phyloP scores from a whole-genome alignment of 345 rosid species.

The Aurinia saxatilis region DNA sequence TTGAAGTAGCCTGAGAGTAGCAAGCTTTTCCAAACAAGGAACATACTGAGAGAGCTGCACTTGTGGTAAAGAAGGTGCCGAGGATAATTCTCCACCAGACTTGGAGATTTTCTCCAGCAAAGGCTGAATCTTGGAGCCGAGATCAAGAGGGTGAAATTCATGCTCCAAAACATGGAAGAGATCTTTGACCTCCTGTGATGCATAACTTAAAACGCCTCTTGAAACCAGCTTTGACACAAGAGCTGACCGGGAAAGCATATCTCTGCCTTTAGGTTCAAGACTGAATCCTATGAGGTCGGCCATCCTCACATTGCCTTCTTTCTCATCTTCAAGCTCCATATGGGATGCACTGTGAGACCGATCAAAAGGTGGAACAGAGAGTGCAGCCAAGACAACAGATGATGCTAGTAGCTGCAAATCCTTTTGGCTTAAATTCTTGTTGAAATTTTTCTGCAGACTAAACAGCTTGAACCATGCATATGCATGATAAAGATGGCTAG shows the following conservation, averaged over 20 bases:
- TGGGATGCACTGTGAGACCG: slow-evolving; percentile 63
- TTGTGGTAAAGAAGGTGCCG: slow-evolving; percentile 88
- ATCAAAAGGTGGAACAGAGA: slow-evolving; percentile 76
- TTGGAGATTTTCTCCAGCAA: slow-evolving; percentile 67
- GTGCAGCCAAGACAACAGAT: slow-evolving; percentile 87
- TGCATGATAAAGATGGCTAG: slow-evolving; percentile 90
- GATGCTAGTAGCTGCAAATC: slow-evolving; percentile 93
- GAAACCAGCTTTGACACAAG: slow-evolving; percentile 85
- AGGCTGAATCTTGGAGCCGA: slow-evolving; percentile 73
- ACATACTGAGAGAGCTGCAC: slow-evolving; percentile 77
- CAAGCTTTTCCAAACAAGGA: slow-evolving; percentile 80
- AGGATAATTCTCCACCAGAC: slow-evolving; percentile 82
- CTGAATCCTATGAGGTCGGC: slow-evolving; percentile 91
- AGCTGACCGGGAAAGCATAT: slow-evolving; percentile 80
- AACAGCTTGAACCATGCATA: slow-evolving; percentile 98
- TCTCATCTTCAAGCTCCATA: slow-evolving; percentile 81
- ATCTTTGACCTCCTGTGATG: slow-evolving; percentile 94
- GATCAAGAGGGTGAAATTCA: slow-evolving; percentile 81
- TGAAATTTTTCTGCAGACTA: slow-evolving; percentile 86
- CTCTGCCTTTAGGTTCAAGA: slow-evolving; percentile 81
- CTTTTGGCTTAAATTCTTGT: slow-evolving; percentile 89
- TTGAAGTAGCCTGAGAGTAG: slow-evolving; percentile 80
- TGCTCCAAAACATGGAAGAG: slow-evolving; percentile 85
- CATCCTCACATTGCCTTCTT: slow-evolving; percentile 86
- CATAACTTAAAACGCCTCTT: slow-evolving; percentile 91